phyloP scores from a whole-genome alignment of 2,329 filamentous ascomycete species.

The Penicillium sp. region DNA sequence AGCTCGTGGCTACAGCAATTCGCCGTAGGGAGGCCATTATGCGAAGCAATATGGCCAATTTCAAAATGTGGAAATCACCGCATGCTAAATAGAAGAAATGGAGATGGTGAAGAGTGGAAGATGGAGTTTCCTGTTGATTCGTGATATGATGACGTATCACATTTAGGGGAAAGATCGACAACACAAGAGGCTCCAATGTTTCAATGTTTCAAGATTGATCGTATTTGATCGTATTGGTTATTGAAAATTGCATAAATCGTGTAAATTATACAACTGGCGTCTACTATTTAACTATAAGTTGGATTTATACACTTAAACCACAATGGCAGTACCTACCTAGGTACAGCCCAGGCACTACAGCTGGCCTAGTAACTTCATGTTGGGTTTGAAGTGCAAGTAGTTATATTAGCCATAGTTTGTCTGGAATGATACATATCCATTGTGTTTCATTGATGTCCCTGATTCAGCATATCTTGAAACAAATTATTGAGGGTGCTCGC shows the following conservation, averaged over 20 bases:
- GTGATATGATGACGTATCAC: slow-evolving; percentile 6
- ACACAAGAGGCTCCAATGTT: neutral
- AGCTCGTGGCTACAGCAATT: slow-evolving; percentile 35
- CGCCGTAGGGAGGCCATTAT: slow-evolving; percentile 33
- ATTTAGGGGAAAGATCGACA: neutral
- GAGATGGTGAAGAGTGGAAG: neutral
- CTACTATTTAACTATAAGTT: too few relatives aligned
- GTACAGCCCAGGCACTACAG: neutral
- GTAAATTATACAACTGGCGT: too few relatives aligned
- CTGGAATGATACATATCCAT: neutral
- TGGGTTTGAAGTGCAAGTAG: neutral
- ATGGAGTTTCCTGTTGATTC: neutral
- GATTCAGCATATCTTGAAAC: slow-evolving; percentile 30
- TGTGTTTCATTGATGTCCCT: slow-evolving; percentile 8
- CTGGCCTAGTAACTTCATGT: too few relatives aligned
- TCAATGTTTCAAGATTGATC: neutral
- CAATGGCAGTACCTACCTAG: neutral
- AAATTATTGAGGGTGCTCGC: slow-evolving; percentile 29
- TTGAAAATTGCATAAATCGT: neutral
- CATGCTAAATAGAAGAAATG: neutral
- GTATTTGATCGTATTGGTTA: neutral
- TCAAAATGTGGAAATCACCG: neutral
- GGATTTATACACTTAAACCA: neutral
- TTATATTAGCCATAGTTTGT: neutral
- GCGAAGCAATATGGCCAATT: slow-evolving; percentile 1